Conservation (phyloP, 2,329 filamentous ascomycete species). For the Penicillium sp. region DNA sequence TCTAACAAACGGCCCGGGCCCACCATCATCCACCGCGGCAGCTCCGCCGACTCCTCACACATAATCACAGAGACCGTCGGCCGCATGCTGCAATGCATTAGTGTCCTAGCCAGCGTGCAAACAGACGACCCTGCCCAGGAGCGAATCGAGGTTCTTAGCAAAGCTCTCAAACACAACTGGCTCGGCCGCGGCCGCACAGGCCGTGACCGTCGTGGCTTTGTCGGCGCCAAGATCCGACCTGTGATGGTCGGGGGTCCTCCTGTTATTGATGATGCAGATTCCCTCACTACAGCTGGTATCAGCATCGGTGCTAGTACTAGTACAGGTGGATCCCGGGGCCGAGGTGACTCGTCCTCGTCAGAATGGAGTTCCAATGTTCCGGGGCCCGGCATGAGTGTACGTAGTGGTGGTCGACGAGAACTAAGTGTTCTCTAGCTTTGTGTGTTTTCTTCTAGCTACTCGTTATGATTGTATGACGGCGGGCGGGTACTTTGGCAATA, state of each 20-base stretch:
- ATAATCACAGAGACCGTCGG: slow-evolving; percentile 94
- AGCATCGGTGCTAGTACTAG: slow-evolving; percentile 27
- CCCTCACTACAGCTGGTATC: slow-evolving; percentile 24
- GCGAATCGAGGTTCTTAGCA: slow-evolving; percentile 79
- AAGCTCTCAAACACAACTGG: slow-evolving; percentile 95
- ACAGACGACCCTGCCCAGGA: slow-evolving; percentile 70
- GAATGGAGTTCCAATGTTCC: slow-evolving; percentile 23
- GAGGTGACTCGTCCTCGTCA: slow-evolving; percentile 27
- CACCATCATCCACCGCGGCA: slow-evolving; percentile 35
- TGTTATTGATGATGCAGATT: slow-evolving; percentile 29
- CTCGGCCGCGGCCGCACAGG: slow-evolving; percentile 86
- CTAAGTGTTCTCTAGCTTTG: slow-evolving; percentile 31
- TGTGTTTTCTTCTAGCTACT: slow-evolving; percentile 10
- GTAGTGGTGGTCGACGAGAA: slow-evolving; percentile 29
- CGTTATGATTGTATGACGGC: slow-evolving; percentile 14
- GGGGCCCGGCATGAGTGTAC: slow-evolving; percentile 22
- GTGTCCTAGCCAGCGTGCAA: slow-evolving; percentile 77
- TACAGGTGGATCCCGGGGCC: slow-evolving; percentile 19
- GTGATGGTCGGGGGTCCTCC: slow-evolving; percentile 29
- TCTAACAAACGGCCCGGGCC: slow-evolving; percentile 32
- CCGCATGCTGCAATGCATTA: slow-evolving; percentile 93
- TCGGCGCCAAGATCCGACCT: slow-evolving; percentile 61
- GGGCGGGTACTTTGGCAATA: not conserved
- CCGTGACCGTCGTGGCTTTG: slow-evolving; percentile 83
- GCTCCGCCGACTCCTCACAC: slow-evolving; percentile 51